A percentile compares a stretch with the other conserved stretches of the same genome.
Conservation (phyloP, 164 flowering plant genomes). For the Amborella trichopoda region DNA sequence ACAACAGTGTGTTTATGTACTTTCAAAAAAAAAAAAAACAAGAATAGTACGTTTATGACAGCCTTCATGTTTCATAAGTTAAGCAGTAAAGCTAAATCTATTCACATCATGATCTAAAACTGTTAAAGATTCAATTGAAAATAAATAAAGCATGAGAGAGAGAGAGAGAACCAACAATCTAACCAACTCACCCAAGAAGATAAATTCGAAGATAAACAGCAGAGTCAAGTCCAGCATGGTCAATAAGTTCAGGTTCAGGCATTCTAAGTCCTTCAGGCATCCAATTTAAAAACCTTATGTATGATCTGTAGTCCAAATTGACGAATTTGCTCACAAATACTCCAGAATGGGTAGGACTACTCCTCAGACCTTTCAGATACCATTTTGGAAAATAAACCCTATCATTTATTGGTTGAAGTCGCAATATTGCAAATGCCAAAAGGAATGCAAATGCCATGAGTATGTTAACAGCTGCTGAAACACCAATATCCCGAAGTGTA, state of each 20-base stretch:
- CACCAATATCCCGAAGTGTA: constrained; percentile 42
- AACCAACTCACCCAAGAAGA: constrained; percentile 42
- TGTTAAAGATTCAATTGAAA: background rate
- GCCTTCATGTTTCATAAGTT: too few relatives aligned
- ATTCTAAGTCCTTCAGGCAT: constrained; percentile 68
- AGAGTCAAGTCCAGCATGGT: constrained; percentile 84
- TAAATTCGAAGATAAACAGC: constrained; percentile 74
- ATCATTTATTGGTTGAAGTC: constrained; percentile 72
- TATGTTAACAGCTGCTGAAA: constrained; percentile 60
- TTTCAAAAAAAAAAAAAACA: too few relatives aligned
- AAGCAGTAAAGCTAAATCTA: too few relatives aligned
- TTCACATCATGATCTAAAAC: too few relatives aligned
- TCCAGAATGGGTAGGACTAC: constrained; percentile 38
- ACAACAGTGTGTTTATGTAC: too few relatives aligned
- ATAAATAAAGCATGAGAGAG: background rate
- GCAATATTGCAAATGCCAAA: constrained; percentile 56
- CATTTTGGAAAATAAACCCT: constrained; percentile 85
- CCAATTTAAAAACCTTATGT: constrained; percentile 57
- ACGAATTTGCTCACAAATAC: constrained; percentile 47
- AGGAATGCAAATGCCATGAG: constrained; percentile 57
- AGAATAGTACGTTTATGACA: too few relatives aligned
- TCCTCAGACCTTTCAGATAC: constrained; percentile 64
- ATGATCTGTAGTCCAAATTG: constrained; percentile 60
- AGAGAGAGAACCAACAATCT: background rate
- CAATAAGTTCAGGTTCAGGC: constrained; percentile 81